Percentiles rank a stretch among this genome's conserved stretches.
phyloP scores from a whole-genome alignment of 306 rosid genomes.

The Carpinus viminea region DNA sequence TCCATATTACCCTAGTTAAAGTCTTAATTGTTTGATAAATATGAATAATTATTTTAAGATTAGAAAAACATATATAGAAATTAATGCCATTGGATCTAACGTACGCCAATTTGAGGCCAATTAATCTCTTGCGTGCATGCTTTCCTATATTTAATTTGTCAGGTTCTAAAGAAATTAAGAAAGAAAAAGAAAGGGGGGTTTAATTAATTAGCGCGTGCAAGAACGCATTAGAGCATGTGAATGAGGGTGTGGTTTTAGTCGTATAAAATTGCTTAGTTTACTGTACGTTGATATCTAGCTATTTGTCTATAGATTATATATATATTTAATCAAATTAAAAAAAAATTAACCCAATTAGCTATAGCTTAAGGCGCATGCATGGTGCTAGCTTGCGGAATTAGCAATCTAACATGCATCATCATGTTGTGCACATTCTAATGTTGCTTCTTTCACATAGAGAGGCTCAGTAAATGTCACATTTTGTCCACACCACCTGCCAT shows the following conservation, averaged over 20 bases:
- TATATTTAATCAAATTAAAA: neutral
- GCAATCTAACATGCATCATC: slow-evolving; percentile 31
- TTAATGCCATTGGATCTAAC: slow-evolving; percentile 53
- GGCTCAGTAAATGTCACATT: slow-evolving; percentile 20
- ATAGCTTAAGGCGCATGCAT: slow-evolving; percentile 36
- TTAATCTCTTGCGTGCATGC: no score
- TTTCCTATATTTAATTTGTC: no score
- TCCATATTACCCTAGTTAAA: neutral
- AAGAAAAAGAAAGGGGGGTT: neutral
- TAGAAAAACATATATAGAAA: slow-evolving; percentile 23
- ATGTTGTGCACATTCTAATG: slow-evolving; percentile 27
- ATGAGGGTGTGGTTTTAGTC: neutral
- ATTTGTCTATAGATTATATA: neutral
- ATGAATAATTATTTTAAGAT: slow-evolving; percentile 2
- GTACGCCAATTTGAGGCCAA: slow-evolving; percentile 30
- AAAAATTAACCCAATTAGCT: neutral
- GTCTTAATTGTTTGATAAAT: slow-evolving; percentile 21
- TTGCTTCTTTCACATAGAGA: slow-evolving; percentile 10
- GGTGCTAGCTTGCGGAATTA: slow-evolving; percentile 35
- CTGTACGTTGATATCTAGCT: neutral
- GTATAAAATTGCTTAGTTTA: slow-evolving; percentile 6
- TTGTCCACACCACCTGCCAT: neutral
- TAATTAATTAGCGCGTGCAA: slow-evolving; percentile 22
- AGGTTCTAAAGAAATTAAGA: no score
- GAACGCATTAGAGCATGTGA: slow-evolving; percentile 11